A percentile compares a stretch with the other conserved stretches of the same genome.
These are phyloP conservation scores for Dendrostoma leiphaemia DNA, from an alignment of 2,329 filamentous ascomycete genomes.

Conservation along the genomic window DNA sequence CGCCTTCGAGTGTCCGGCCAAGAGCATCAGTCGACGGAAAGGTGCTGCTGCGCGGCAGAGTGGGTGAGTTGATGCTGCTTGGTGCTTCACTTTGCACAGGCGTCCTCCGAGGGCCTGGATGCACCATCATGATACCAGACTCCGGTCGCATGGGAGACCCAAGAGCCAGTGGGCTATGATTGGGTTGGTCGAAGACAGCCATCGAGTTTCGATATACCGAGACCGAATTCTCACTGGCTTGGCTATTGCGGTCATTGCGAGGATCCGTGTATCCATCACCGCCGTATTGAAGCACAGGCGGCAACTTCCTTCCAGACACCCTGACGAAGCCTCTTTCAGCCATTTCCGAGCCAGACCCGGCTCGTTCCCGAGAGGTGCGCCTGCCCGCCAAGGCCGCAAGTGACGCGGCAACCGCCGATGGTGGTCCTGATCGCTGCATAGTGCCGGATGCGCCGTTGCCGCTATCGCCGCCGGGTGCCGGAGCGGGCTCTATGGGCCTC, in stretches of 20 bases:
- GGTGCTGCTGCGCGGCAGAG: conserved; percentile 10
- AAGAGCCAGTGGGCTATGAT: conserved; percentile 45
- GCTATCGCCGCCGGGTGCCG: conserved; percentile 17
- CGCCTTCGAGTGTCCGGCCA: conserved; percentile 14
- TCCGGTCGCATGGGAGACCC: conserved; percentile 59
- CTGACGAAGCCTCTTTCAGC: conserved; percentile 62
- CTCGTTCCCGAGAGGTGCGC: conserved; percentile 30
- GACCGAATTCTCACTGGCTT: conserved; percentile 34
- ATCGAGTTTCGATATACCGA: conserved; percentile 44
- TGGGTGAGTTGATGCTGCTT: conserved; percentile 12
- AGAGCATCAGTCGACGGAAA: conserved; percentile 20
- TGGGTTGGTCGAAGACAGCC: conserved; percentile 27
- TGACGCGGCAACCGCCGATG: conserved; percentile 48
- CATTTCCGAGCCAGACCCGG: conserved; percentile 32
- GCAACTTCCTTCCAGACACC: conserved; percentile 63
- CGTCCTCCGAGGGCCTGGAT: conserved; percentile 64
- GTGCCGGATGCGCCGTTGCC: conserved; percentile 21
- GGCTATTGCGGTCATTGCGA: conserved; percentile 42
- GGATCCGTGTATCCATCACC: conserved; percentile 62
- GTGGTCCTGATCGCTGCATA: conserved; percentile 47
- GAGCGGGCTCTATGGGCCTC: conserved; percentile 5
- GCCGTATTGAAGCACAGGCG: conserved; percentile 59
- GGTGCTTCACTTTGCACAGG: conserved; percentile 43
- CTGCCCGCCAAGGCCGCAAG: conserved; percentile 46
- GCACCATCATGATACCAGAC: conserved; percentile 59